Evolutionary conservation across 768 basidiomycete species (phyloP), one percentile per base, ranked within the genome.

Genomic region (Dendrothele bispora): DNA sequence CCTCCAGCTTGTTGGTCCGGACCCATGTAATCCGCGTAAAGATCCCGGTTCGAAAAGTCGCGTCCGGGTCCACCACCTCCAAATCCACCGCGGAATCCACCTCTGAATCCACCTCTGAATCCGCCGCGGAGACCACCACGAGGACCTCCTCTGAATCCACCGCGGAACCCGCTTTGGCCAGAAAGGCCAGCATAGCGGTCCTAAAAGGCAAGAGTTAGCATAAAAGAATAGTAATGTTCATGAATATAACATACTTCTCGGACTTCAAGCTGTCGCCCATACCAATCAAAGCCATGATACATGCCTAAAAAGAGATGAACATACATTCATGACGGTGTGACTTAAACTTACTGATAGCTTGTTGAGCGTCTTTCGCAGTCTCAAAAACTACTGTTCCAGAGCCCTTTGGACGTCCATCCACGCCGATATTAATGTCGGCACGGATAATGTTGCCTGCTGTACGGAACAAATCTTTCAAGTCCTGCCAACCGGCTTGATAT

Each of bases 281-380:
- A 95, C 93, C 95, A 98, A 53, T 97, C 93, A 57, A 91, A 97
- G 25, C 95, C 95, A 49, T 97, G 88, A 65, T 95, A 98, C 91
- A 95, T 97, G 58, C 72, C 95, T 97, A 54, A 18, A 26, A 29
- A 30, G 18, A 59, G 56, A 21, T 30, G 43, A 42, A n/a, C n/a
- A 32, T 11, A 24, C 21, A 21, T 27, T 26, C 21, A 20, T 34
- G 22, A 36, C 42, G 26, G 11, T 35, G n/a, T 18, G 27, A 35
- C 6, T n/a, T 39, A 5, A 2, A 80, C 89, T 28, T 54, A 93
- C 92, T 82, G 60, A 98, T 95, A 10, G 95, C 95, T 60, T 91
- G 87, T 55, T 82, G 78, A 8, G 95, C 95, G 67, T 95, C 94
- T 58, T 91, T 89, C 12, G 88, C 66, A 2, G 87, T 91, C 66